Evolutionary conservation across 257 asterid species (phyloP).

Genomic region (Solanum rostratum): DNA sequence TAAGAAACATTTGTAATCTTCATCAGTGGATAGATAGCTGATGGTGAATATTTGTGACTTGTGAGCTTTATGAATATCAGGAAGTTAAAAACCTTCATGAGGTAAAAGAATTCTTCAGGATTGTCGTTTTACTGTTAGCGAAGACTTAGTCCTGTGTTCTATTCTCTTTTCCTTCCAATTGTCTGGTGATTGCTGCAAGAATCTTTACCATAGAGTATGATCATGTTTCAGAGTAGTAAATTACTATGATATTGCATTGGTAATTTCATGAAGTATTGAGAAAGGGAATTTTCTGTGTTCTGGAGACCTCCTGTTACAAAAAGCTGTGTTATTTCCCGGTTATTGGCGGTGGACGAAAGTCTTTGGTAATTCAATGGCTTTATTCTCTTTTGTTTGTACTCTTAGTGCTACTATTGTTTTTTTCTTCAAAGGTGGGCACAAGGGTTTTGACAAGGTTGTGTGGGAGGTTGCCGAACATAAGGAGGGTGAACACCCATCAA

Average conservation of each 20-base stretch:
- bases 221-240: neutral
- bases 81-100: neutral
- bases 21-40: neutral
- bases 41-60: neutral
- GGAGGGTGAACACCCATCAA: constrained; percentile 75
- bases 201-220: neutral
- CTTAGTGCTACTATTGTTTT: neutral
- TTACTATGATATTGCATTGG: neutral
- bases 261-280: neutral
- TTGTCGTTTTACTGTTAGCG: neutral
- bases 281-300: neutral
- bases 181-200: neutral
- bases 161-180: neutral
- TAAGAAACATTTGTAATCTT: neutral
- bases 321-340: neutral
- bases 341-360: neutral
- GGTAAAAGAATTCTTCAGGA: neutral
- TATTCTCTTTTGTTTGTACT: neutral
- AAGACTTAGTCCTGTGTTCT: neutral
- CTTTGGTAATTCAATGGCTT: neutral
- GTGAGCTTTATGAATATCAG: neutral
- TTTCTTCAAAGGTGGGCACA: constrained; percentile 60
- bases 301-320: neutral
- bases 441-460: constrained; percentile 92
- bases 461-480: constrained; percentile 84